These are phyloP conservation scores for Jasminum sambac DNA, from an alignment of 257 asterid species.

Conservation along the genomic window DNA sequence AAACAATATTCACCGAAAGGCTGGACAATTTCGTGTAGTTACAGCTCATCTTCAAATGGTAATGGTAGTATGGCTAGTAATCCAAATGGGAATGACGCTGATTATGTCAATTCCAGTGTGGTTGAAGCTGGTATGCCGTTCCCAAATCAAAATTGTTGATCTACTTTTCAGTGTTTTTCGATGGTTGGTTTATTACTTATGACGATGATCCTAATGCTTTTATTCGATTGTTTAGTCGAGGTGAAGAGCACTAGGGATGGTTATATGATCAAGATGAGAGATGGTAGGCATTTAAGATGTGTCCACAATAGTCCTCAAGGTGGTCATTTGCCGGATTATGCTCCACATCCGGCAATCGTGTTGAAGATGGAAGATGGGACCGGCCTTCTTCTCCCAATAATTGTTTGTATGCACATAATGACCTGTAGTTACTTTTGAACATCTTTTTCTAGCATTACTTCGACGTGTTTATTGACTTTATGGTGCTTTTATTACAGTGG, in stretches of 20 bases:
- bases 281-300: slow-evolving; percentile 49
- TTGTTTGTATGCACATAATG: slow-evolving; percentile 63
- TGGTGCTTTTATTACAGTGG: slow-evolving; percentile 63
- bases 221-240: slow-evolving; percentile 4
- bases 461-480: neutral
- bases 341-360: slow-evolving; percentile 57
- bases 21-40: slow-evolving; percentile 48
- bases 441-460: neutral
- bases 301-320: slow-evolving; percentile 52
- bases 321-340: slow-evolving; percentile 48
- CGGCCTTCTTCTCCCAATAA: slow-evolving; percentile 28
- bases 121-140: slow-evolving; percentile 77
- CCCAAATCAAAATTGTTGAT: neutral
- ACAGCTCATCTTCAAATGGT: slow-evolving; percentile 87
- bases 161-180: neutral
- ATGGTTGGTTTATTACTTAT: neutral
- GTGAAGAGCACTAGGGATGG: slow-evolving; percentile 3
- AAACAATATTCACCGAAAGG: slow-evolving; percentile 32
- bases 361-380: slow-evolving; percentile 55
- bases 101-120: slow-evolving; percentile 83
- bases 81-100: slow-evolving; percentile 68
- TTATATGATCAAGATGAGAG: slow-evolving; percentile 60
- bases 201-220: neutral
- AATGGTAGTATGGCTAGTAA: slow-evolving; percentile 87
- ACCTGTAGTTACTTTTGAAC: slow-evolving; percentile 11